Base-by-base conservation (phyloP, 352 stramenopile genomes). In the Phytophthora tubulina region DNA sequence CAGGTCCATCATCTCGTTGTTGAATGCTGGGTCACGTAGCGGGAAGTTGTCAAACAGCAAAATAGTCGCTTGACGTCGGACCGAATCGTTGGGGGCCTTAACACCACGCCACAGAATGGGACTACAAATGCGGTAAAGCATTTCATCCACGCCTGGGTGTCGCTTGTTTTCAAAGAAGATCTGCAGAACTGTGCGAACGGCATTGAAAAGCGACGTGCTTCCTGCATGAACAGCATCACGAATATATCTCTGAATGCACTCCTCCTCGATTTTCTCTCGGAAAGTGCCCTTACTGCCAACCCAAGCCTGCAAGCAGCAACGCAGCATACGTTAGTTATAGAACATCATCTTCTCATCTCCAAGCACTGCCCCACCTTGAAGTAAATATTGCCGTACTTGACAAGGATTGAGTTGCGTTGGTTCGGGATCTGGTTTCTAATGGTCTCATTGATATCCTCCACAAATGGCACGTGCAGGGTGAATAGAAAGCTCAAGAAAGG, bases 141-240 rank as follows among this genome's bases (percentile, higher is more conserved):
- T 94, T 48, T 94, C 85, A 32, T 96, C 89, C 0, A 95, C 86
- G 33, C 86, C 88, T 17, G 78, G 78, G 59, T 93, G 88, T 5
- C 85, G 80, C 45, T 96, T 96, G 77, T 93, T 94, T 35, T 95
- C 88, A 48, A 94, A 95, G 63, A 96, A 96, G 41, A 94, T 89
- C 39, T 92, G 85, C 31, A 96, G 70, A 39, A 96, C 75, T 7
- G 81, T 75, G 1, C 86, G 82, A 31, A 93, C 75, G 1, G 81
- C 83, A 36, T 85, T 82, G 53, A 93, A 96, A 3, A 95, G 63
- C 27, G 82, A 84, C 4, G 83, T 81, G 54, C 80, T 94, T 51
- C 75, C 78, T 13, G 88, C 85, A 67, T 95, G 85, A 35, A 94
- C 89, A 14, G 85, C 84, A 45, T 92, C 85, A 31, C 83, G 75